These are phyloP conservation scores for Phaeosphaeria sp. DNA, from an alignment of 2,329 filamentous ascomycete species.

Conservation along the genomic window DNA sequence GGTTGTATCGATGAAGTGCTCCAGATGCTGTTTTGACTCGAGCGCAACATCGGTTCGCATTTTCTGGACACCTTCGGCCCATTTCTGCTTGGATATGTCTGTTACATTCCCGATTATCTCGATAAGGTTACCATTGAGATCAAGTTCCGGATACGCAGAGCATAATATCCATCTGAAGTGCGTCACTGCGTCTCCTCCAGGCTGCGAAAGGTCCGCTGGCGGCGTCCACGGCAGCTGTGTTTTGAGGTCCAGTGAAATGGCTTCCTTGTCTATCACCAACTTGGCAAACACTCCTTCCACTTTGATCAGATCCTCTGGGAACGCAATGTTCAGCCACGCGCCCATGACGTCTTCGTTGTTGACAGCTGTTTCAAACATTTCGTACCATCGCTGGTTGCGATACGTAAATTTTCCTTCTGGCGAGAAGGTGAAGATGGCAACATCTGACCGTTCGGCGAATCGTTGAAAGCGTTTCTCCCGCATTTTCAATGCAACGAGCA, in stretches of 20 bases:
- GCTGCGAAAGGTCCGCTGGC: slow-evolving; percentile 19
- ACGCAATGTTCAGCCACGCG: slow-evolving; percentile 31
- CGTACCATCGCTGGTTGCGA: slow-evolving; percentile 50
- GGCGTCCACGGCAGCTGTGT: slow-evolving; percentile 46
- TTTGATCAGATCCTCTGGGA: slow-evolving; percentile 44
- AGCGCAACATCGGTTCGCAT: slow-evolving; percentile 37
- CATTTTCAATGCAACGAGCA: slow-evolving; percentile 44
- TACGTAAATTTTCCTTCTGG: slow-evolving; percentile 46
- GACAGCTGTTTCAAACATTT: slow-evolving; percentile 36
- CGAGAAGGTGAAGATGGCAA: slow-evolving; percentile 51
- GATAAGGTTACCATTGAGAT: slow-evolving; percentile 27
- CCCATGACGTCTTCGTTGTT: slow-evolving; percentile 22
- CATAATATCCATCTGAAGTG: slow-evolving; percentile 39
- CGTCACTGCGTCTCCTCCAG: slow-evolving; percentile 16
- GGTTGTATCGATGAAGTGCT: slow-evolving; percentile 46
- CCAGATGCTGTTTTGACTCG: slow-evolving; percentile 42
- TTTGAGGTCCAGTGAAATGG: slow-evolving; percentile 48
- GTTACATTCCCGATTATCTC: slow-evolving; percentile 46
- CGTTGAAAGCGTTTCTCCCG: slow-evolving; percentile 46
- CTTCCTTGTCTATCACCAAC: slow-evolving; percentile 38
- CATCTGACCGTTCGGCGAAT: slow-evolving; percentile 49
- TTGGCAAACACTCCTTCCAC: slow-evolving; percentile 41
- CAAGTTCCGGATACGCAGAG: slow-evolving; percentile 37
- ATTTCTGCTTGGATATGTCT: slow-evolving; percentile 48
- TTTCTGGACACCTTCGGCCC: slow-evolving; percentile 44